Evolutionary conservation across 805 yeast genomes (phyloP), one percentile per base, ranked within the genome.

Genomic region (Teunomyces panamensis): DNA sequence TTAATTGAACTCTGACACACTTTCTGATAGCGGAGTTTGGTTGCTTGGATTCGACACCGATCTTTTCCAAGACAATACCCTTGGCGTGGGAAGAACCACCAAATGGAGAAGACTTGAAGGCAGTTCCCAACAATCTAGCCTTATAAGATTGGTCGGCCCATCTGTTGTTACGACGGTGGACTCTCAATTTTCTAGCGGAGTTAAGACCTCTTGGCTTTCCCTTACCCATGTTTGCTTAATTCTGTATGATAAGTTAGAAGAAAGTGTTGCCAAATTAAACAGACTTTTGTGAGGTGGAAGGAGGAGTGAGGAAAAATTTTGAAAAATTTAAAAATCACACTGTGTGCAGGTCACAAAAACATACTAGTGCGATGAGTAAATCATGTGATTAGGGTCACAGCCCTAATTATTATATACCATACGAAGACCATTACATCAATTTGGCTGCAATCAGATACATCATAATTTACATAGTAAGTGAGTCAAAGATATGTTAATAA

Each of bases 1-100:
- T 92, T 73, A 94, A 87, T 84, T 94, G 98, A 59, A 94, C 99
- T 87, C 98, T 90, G 78, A 94, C 99, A 88, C 99, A 95, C 87
- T 94, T 94, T 88, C 99, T 94, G 75, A 94, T 92, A 81, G 99
- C 99, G 69, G 99, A 94, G 95, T 94, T 94, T 80, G 99, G 99
- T 84, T 94, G 99, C 83, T 94, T 94, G 77, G 99, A 96, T 84
- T 94, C 98, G 78, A 94, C 86, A 84, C 99, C 99, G 69, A 92
- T 86, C 81, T 94, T 94, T 84, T 94, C 99, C 75, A 94, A 88
- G 62, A 94, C 99, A 71, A 94, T 94, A 76, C 99, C 99, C 84
- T 92, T 92, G 72, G 99, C 99, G 88, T 94, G 99, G 68, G 99
- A 94, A 71, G 99, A 91, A 76, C 98, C 99, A 79, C 98, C 98